Conservation (phyloP, 2,329 filamentous ascomycete species). For the Trichoderma simmonsii region DNA sequence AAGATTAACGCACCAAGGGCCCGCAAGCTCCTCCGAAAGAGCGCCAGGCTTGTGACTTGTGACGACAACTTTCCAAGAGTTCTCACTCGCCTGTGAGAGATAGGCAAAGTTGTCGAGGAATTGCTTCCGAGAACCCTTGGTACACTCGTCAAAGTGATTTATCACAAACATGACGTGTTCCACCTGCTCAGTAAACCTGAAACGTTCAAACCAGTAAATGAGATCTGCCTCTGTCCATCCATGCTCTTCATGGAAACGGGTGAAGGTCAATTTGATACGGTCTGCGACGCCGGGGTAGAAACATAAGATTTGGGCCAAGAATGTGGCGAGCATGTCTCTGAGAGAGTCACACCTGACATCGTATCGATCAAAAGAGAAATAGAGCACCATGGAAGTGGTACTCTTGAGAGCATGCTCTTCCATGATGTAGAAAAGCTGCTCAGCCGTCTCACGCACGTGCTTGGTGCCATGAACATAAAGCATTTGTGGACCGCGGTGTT, state of each 20-base stretch:
- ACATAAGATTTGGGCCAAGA: slow-evolving; percentile 17
- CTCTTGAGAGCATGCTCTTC: slow-evolving; percentile 3
- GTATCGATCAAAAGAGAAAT: slow-evolving; percentile 19
- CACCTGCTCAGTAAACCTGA: slow-evolving; percentile 15
- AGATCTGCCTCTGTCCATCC: slow-evolving; percentile 21
- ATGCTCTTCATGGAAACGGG: slow-evolving; percentile 10
- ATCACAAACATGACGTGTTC: slow-evolving; percentile 20
- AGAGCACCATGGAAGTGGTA: slow-evolving; percentile 6
- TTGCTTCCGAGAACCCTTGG: slow-evolving; percentile 18
- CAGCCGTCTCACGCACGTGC: slow-evolving; percentile 15
- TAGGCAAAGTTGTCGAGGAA: slow-evolving; percentile 19
- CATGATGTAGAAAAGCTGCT: slow-evolving; percentile 19
- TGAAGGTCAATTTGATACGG: slow-evolving; percentile 10
- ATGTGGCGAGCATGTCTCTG: slow-evolving; percentile 20
- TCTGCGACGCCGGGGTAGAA: slow-evolving; percentile 9
- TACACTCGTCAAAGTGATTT: slow-evolving; percentile 20
- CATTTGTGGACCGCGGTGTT: slow-evolving; percentile 15
- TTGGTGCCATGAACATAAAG: slow-evolving; percentile 19
- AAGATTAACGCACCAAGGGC: slow-evolving; percentile 11
- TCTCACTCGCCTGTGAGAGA: slow-evolving; percentile 14
- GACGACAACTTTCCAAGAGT: slow-evolving; percentile 18
- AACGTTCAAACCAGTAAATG: slow-evolving; percentile 18
- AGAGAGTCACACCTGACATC: slow-evolving; percentile 18
- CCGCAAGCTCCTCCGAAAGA: slow-evolving; percentile 11
- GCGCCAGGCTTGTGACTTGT: slow-evolving; percentile 18